Evolutionary conservation across 352 stramenopile species (phyloP), one percentile per base, ranked within the genome.

Genomic region (Phytophthora hibernalis): DNA sequence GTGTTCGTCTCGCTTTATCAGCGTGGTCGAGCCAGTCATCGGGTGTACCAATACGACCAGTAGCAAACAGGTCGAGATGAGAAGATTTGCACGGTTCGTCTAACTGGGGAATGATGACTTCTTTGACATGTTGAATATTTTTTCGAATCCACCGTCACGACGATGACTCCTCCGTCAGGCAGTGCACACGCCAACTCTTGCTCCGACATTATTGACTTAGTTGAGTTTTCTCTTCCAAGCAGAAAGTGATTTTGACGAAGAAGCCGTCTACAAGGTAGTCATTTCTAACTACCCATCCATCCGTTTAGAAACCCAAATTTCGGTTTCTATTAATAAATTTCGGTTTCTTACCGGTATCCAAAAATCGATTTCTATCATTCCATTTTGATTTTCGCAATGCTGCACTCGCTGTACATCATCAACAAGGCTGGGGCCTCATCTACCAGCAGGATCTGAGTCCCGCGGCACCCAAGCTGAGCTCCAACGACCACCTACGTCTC

Each of bases 361-460:
- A 53, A 16, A 3, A 24, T 20, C 12, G 35, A 2, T 43, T 43
- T 43, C 35, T 43, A 20, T 20, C 16, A n/a, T 21, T 20, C 38
- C 16, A n/a, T n/a, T 38, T 40, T 40, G 7, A 12, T 6, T 50
- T 31, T 45, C 28, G 31, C 2, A 12, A 97, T 97, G 90, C 85
- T 97, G 61, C 83, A 96, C 48, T 96, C 95, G 59, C 80, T 98
- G 38, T 98, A 98, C 65, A 91, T 98, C 72, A 97, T 98, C 74
- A 98, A 98, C 76, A 97, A 97, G 78, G 92, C 92, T 3, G 94
- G 94, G 92, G 93, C 5, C 80, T 98, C 43, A 92, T 98, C 56
- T 98, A 97, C 77, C 92, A 97, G 72, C 85, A 97, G 74, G 89
- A 98, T 67, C 78, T 98, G 54, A 97, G 90, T 57, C 62, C 77